Conservation (phyloP, 1,284 basidiomycete species). For the Rhodotorula sp. region DNA sequence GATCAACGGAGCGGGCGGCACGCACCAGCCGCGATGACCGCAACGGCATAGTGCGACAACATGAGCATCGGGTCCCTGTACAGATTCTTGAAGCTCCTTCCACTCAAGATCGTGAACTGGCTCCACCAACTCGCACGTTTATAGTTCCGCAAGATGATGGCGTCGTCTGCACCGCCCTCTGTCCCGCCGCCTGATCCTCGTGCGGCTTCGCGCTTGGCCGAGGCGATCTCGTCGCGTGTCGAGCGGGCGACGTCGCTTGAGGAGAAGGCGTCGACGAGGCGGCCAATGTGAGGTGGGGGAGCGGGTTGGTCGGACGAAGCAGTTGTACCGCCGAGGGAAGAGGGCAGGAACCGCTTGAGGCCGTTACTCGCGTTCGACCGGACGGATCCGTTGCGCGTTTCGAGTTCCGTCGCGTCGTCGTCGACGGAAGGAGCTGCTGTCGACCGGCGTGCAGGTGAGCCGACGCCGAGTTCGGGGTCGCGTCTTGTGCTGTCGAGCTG, state of each 20-base stretch:
- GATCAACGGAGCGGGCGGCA: slow-evolving; percentile 32
- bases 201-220: slow-evolving; percentile 51
- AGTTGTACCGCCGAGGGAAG: slow-evolving; percentile 52
- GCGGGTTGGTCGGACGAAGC: slow-evolving; percentile 50
- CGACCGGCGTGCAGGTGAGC: not conserved
- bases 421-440: slow-evolving; percentile 8
- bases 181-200: slow-evolving; percentile 23
- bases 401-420: slow-evolving; percentile 60
- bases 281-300: slow-evolving; percentile 65
- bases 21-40: slow-evolving; percentile 77
- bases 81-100: slow-evolving; percentile 96
- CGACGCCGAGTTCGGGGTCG: slow-evolving; percentile 33
- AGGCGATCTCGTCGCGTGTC: slow-evolving; percentile 65
- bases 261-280: slow-evolving; percentile 71
- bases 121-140: slow-evolving; percentile 80
- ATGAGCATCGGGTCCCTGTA: slow-evolving; percentile 83
- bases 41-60: slow-evolving; percentile 82
- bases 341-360: slow-evolving; percentile 60
- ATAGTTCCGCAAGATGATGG: slow-evolving; percentile 67
- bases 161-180: slow-evolving; percentile 57
- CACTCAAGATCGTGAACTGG: slow-evolving; percentile 89
- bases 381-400: slow-evolving; percentile 50
- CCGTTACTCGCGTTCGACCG: slow-evolving; percentile 44
- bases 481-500: slow-evolving; percentile 21
- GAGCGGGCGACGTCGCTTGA: slow-evolving; percentile 64